phyloP scores from a whole-genome alignment of 2,329 filamentous ascomycete species.

The Coniochaeta sp. region DNA sequence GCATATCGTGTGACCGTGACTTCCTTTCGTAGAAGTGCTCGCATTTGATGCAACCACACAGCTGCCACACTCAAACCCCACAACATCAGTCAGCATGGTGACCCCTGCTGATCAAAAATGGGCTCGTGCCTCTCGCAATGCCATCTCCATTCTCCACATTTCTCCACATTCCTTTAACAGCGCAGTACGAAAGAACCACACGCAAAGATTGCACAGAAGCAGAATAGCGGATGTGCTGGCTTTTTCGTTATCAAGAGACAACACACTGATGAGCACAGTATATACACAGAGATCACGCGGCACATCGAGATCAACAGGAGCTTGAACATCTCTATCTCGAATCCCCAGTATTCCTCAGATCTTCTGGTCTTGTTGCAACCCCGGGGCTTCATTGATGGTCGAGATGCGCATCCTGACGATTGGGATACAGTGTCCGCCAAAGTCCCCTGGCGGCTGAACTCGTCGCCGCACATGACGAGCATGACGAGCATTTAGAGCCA shows the following conservation, averaged over 20 bases:
- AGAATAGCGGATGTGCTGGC: background rate
- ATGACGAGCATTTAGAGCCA: background rate
- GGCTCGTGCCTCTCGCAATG: background rate
- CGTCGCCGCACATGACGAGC: background rate
- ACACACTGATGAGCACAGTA: too few species aligned
- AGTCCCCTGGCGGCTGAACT: background rate
- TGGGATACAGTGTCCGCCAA: background rate
- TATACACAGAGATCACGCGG: background rate
- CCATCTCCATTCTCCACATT: background rate
- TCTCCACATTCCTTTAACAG: background rate
- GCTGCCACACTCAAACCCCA: constrained; percentile 2
- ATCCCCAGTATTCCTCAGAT: background rate
- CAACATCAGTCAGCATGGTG: background rate
- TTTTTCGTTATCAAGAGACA: background rate
- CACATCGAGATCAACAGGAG: background rate
- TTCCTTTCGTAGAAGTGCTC: constrained; percentile 5
- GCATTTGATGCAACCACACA: constrained; percentile 6
- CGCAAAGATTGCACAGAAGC: background rate
- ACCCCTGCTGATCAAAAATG: background rate
- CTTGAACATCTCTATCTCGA: background rate
- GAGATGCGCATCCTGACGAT: too few species aligned
- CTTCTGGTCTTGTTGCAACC: background rate
- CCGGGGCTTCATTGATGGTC: background rate
- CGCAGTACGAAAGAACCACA: too few species aligned
- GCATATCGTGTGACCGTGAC: too few species aligned